Percentiles rank a stretch among this genome's conserved stretches.
phyloP scores from a whole-genome alignment of 75 land plant species.

The Cryptomeria japonica region DNA sequence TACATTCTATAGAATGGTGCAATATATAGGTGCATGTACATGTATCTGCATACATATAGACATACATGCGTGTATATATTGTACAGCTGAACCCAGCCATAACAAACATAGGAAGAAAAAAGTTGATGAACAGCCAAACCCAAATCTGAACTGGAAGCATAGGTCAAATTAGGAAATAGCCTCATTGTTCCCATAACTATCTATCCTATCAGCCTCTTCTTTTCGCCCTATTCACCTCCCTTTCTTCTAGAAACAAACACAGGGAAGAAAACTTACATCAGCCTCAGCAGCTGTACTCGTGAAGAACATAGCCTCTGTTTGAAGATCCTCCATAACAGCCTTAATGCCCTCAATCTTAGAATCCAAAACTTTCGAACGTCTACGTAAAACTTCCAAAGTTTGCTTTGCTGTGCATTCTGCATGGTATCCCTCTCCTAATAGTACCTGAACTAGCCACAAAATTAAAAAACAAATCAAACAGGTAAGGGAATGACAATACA shows the following conservation, averaged over 20 bases:
- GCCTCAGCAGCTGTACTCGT: conserved; percentile 68
- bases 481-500: conserved; percentile 2
- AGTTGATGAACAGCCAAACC: too few relatives aligned
- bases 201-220: background rate
- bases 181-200: too few relatives aligned
- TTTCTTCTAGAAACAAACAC: background rate
- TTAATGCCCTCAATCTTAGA: conserved; percentile 56
- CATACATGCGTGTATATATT: too few relatives aligned
- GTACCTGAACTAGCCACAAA: conserved; percentile 61
- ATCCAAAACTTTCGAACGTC: conserved; percentile 62
- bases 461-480: conserved; percentile 5
- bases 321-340: conserved; percentile 60
- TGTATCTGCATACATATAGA: too few relatives aligned
- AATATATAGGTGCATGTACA: too few relatives aligned
- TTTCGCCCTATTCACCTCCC: background rate
- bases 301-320: conserved; percentile 79
- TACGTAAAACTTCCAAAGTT: conserved; percentile 67
- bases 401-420: conserved; percentile 83
- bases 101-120: too few relatives aligned
- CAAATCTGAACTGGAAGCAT: too few relatives aligned
- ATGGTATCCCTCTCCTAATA: conserved; percentile 91
- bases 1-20: too few relatives aligned
- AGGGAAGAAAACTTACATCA: conserved; percentile 51
- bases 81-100: too few relatives aligned
- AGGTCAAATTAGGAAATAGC: too few relatives aligned